Evolutionary conservation across 2,329 filamentous ascomycete genomes (phyloP), one percentile per base, ranked within the genome.

Genomic region (Aspergillus spinulosporus): DNA sequence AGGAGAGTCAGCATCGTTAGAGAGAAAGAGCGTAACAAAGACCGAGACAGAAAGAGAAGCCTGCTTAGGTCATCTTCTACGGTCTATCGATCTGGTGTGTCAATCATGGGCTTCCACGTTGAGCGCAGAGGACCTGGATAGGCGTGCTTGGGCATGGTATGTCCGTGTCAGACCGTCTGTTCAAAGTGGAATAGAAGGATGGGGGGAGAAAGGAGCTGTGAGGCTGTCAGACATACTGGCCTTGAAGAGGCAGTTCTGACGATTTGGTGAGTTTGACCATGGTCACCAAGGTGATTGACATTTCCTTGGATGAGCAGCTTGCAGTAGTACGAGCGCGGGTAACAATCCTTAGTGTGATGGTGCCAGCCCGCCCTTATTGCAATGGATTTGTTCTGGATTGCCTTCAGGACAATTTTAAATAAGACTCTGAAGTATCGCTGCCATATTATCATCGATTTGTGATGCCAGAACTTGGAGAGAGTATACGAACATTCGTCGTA

Each of bases 71-170:
- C 74, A 87, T 54, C 72, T 95, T 3, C 77, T 96, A 0, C 87
- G 84, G 3, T 86, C 89, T 0, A 76, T 96, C 55, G 83, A 92
- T 59, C 70, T 90, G 15, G 70, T 95, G 1, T 92, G 85, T 65
- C 78, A 81, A 46, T 93, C 89, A 59, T 96, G 91, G 92, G 80
- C 81, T 1, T 74, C 77, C n/a, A 80, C 84, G 31, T 70, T 95
- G 34, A 79, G 74, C 28, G 74, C 76, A 3, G 78, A 82, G 12
- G 89, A 96, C 65, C 76, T 96, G 51, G 89, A 96, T 68, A 80
- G 81, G 59, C 82, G 86, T 57, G 89, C 90, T 14, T 95, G 90
- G 89, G 77, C 77, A 8, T 96, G 91, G 91, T 96, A 96, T 72
- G 78, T 88, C 1, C 81, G 83, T 21, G 84, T 92, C 15, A 79